Conservation (phyloP, 352 stramenopile genomes). For the Peronosclerospora sorghi region DNA sequence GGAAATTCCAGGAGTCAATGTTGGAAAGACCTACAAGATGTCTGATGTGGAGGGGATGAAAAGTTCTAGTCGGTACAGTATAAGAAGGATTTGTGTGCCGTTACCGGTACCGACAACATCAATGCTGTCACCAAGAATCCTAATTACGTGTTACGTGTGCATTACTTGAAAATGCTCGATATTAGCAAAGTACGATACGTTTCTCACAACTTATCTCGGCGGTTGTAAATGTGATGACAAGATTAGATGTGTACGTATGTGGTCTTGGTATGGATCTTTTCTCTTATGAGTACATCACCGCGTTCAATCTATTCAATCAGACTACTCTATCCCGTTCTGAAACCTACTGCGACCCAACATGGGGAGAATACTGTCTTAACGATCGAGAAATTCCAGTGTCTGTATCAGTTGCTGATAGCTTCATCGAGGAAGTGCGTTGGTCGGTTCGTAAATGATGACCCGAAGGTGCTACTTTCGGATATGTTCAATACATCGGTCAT, state of each 20-base stretch:
- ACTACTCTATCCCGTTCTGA: slow-evolving; percentile 3
- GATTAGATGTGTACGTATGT: neutral
- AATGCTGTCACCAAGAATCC: slow-evolving; percentile 19
- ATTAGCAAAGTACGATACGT: slow-evolving; percentile 18
- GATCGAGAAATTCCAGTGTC: slow-evolving; percentile 6
- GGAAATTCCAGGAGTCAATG: neutral
- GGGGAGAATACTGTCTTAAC: slow-evolving; percentile 7
- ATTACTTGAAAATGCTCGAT: slow-evolving; percentile 26
- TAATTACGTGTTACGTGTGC: slow-evolving; percentile 24
- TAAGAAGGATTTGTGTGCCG: slow-evolving; percentile 20
- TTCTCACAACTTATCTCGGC: slow-evolving; percentile 17
- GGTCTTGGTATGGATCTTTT: slow-evolving; percentile 2
- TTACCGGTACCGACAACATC: slow-evolving; percentile 6
- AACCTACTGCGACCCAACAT: slow-evolving; percentile 6
- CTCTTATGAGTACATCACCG: slow-evolving; percentile 27
- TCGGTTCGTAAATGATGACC: slow-evolving; percentile 9
- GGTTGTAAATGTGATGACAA: slow-evolving; percentile 25
- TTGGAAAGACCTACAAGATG: slow-evolving; percentile 1
- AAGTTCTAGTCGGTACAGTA: slow-evolving; percentile 3
- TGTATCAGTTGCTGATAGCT: slow-evolving; percentile 7
- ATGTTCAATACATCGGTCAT: slow-evolving; percentile 8
- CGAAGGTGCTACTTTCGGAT: slow-evolving; percentile 4
- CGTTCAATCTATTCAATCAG: slow-evolving; percentile 10
- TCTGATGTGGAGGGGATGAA: neutral
- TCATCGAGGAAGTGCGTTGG: slow-evolving; percentile 7